Evolutionary conservation across 176 grass and related monocot species (phyloP).

Genomic region (Carex kokanica): DNA sequence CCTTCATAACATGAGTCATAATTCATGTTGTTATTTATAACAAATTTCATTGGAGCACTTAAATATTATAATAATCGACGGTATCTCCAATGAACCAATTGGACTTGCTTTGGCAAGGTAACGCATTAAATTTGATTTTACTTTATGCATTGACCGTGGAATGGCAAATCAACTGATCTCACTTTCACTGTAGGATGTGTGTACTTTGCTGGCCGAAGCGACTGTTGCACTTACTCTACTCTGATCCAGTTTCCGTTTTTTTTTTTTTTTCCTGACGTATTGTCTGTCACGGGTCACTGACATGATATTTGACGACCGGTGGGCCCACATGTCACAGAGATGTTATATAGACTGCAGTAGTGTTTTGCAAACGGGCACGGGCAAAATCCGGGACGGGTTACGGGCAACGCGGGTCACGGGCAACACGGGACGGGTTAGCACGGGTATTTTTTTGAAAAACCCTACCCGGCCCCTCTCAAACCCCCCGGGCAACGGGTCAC

Average conservation of each 20-base stretch:
- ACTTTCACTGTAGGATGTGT: background rate
- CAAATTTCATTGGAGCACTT: background rate
- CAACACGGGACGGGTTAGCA: too few species aligned
- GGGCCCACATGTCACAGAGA: background rate
- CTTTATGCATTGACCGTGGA: background rate
- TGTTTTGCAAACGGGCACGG: too few species aligned
- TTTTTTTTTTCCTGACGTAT: background rate
- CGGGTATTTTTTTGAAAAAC: too few species aligned
- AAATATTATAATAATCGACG: background rate
- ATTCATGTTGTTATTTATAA: too few species aligned
- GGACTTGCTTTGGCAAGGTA: background rate
- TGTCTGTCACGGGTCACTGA: background rate
- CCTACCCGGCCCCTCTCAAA: too few species aligned
- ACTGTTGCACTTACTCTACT: background rate
- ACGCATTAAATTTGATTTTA: constrained; percentile 2
- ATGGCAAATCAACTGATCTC: constrained; percentile 18
- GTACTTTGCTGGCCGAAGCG: constrained; percentile 10
- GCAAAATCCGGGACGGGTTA: too few species aligned
- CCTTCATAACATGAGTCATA: too few species aligned
- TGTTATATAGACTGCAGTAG: background rate
- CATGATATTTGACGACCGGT: background rate
- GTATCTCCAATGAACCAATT: background rate
- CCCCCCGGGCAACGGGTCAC: too few species aligned
- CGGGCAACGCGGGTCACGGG: too few species aligned
- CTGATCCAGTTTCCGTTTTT: background rate